phyloP scores from a whole-genome alignment of 2,329 filamentous ascomycete species.

The Aspergillus sp. region DNA sequence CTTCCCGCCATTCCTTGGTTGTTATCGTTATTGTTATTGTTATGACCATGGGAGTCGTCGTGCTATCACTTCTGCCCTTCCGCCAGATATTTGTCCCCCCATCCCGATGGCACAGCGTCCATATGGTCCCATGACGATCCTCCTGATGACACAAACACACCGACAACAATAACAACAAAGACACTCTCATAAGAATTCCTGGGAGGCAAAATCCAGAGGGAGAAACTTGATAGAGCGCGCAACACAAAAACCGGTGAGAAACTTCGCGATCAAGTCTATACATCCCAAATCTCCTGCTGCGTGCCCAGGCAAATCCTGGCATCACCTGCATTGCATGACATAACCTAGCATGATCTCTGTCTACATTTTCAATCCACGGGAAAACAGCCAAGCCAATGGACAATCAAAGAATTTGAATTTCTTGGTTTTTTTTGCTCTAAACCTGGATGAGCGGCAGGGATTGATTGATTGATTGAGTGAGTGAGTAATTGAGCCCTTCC shows the following conservation, averaged over 20 bases:
- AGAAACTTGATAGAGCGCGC: neutral
- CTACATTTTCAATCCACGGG: neutral
- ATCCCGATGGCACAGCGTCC: neutral
- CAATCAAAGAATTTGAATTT: neutral
- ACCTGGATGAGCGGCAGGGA: neutral
- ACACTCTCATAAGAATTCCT: neutral
- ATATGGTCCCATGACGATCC: slow-evolving; percentile 4
- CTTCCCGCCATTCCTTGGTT: neutral
- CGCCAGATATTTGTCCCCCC: neutral
- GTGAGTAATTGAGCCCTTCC: neutral
- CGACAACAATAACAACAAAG: neutral
- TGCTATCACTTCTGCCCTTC: neutral
- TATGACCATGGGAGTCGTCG: neutral
- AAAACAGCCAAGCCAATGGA: neutral
- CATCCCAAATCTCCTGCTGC: neutral
- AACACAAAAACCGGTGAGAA: neutral
- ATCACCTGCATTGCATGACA: slow-evolving; percentile 21
- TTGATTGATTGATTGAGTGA: neutral
- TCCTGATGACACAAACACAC: neutral
- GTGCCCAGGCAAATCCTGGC: slow-evolving; percentile 17
- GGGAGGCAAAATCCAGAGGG: neutral
- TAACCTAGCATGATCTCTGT: slow-evolving; percentile 14
- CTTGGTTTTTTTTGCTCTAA: neutral
- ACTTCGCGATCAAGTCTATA: neutral
- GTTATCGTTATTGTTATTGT: neutral